Evolutionary conservation across 1,139 yeast species (phyloP).

Genomic region (Hemisphaericaspora subhashii): DNA sequence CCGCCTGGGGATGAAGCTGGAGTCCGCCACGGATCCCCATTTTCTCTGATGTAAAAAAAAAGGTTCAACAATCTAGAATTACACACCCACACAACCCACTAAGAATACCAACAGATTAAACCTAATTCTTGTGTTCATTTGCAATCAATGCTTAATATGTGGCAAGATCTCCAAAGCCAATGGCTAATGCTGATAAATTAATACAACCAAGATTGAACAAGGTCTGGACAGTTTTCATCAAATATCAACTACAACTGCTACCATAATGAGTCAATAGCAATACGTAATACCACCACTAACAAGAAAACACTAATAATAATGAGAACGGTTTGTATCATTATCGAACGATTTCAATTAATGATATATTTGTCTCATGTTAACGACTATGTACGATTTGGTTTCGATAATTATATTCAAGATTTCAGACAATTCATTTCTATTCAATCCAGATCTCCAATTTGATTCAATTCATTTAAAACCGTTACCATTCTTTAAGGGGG

Average conservation of each 20-base stretch:
- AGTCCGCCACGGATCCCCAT: too few species aligned
- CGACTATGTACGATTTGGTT: conserved; percentile 62
- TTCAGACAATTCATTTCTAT: conserved; percentile 40
- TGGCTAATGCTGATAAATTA: too few species aligned
- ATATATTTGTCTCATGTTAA: conserved; percentile 56
- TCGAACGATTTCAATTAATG: conserved; percentile 23
- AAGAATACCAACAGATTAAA: too few species aligned
- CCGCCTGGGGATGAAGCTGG: too few species aligned
- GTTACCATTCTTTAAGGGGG: conserved; percentile 61
- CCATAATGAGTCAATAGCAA: conserved; percentile 1
- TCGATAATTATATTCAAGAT: conserved; percentile 42
- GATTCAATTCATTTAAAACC: conserved; percentile 48
- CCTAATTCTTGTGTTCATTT: too few species aligned
- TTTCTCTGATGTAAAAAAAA: too few species aligned
- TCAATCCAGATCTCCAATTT: conserved; percentile 36
- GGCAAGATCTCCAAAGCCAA: too few species aligned
- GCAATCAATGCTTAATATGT: too few species aligned
- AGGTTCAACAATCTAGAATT: too few species aligned
- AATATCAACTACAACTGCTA: conserved; percentile 2
- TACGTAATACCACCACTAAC: conserved; percentile 3
- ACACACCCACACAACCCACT: too few species aligned
- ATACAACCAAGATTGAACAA: conserved; percentile 14
- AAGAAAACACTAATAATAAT: not conserved
- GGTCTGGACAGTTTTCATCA: conserved; percentile 4
- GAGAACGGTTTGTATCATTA: conserved; percentile 13